A percentile compares a stretch with the other conserved stretches of the same genome.
Evolutionary conservation across 768 basidiomycete genomes (phyloP).

Genomic region (Kwoniella sp.): DNA sequence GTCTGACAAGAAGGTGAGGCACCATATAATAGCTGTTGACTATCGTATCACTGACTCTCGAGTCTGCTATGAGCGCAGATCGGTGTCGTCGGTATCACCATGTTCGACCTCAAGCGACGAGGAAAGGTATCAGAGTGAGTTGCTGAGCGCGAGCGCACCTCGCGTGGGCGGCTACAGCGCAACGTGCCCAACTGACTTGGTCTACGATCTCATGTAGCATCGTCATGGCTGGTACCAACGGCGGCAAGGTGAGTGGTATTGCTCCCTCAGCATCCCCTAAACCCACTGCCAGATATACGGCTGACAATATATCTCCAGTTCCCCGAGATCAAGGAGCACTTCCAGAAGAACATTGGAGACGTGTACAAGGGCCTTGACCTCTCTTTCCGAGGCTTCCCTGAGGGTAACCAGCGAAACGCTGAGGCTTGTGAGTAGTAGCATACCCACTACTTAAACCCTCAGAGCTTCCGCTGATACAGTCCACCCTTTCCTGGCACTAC

Average conservation of each 20-base stretch:
- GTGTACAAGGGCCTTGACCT: slow-evolving; percentile 87
- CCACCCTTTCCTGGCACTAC: background rate
- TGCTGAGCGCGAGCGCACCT: too few relatives aligned
- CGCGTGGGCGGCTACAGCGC: too few relatives aligned
- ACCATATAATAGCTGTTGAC: too few relatives aligned
- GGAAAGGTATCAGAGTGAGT: slow-evolving; percentile 65
- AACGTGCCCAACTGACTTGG: background rate
- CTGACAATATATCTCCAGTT: slow-evolving; percentile 60
- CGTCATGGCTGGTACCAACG: slow-evolving; percentile 87
- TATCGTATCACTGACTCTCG: background rate
- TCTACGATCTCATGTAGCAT: slow-evolving; percentile 20
- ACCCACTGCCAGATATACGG: background rate
- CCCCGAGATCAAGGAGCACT: slow-evolving; percentile 77
- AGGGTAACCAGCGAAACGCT: slow-evolving; percentile 67
- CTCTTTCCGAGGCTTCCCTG: slow-evolving; percentile 79
- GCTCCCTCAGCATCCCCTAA: background rate
- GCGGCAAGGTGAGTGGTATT: slow-evolving; percentile 59
- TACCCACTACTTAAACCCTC: background rate
- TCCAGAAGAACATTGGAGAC: slow-evolving; percentile 76
- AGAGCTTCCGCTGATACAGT: background rate
- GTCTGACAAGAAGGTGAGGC: slow-evolving; percentile 84
- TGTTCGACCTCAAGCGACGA: slow-evolving; percentile 82
- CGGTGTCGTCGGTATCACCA: slow-evolving; percentile 83
- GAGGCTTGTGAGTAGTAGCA: slow-evolving; percentile 71
- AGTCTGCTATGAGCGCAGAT: slow-evolving; percentile 26